Evolutionary conservation across 2,329 filamentous ascomycete species (phyloP).

Genomic region (Cladosporium austrohemisphaericum): DNA sequence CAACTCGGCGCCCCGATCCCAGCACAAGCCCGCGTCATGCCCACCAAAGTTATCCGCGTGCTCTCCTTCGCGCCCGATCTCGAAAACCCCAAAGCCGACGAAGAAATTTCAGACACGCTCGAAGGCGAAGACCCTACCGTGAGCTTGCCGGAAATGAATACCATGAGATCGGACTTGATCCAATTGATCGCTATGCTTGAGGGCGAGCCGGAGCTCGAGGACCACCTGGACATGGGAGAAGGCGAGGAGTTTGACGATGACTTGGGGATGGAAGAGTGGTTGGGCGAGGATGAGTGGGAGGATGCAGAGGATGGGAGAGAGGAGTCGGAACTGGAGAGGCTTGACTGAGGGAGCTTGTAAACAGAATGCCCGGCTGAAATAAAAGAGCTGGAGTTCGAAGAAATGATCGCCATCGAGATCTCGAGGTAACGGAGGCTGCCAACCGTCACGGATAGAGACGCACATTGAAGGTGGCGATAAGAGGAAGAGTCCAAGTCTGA

Average conservation of each 20-base stretch:
- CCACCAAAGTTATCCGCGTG: conserved; percentile 40
- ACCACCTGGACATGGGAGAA: neutral
- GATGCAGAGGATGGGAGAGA: conserved; percentile 5
- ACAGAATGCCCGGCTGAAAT: too few species aligned
- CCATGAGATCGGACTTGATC: conserved; percentile 14
- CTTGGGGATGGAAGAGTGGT: conserved; percentile 8
- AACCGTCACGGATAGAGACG: too few species aligned
- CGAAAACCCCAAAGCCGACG: conserved; percentile 2
- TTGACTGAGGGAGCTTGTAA: too few species aligned
- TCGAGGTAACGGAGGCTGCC: too few species aligned
- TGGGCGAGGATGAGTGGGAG: conserved; percentile 12
- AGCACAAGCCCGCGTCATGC: conserved; percentile 33
- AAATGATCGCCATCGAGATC: too few species aligned
- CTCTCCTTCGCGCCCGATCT: conserved; percentile 35
- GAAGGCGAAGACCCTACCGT: neutral
- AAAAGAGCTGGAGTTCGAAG: too few species aligned
- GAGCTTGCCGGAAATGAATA: neutral
- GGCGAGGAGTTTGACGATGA: conserved; percentile 6
- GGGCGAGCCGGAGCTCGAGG: conserved; percentile 10
- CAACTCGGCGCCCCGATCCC: conserved; percentile 10
- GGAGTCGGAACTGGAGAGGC: neutral
- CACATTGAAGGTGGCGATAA: too few species aligned
- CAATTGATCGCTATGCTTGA: conserved; percentile 17
- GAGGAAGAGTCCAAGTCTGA: too few species aligned
- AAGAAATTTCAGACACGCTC: neutral